These are phyloP conservation scores for Streptanthus diversifolius DNA, from an alignment of 345 rosid genomes.

Conservation along the genomic window DNA sequence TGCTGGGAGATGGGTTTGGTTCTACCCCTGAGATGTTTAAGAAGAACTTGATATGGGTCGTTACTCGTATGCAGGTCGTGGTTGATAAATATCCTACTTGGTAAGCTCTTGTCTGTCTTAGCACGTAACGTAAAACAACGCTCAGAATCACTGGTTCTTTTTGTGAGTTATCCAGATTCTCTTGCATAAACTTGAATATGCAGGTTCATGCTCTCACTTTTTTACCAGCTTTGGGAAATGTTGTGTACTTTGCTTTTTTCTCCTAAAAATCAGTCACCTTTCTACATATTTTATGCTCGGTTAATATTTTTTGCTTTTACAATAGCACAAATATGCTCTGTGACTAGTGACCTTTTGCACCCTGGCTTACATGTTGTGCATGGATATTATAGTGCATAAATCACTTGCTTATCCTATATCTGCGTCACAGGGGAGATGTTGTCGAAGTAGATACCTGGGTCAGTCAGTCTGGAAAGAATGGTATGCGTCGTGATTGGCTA, in stretches of 20 bases:
- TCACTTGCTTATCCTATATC: slow-evolving; percentile 8
- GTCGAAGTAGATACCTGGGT: slow-evolving; percentile 91
- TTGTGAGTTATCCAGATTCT: neutral
- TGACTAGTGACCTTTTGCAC: neutral
- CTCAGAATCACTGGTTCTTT: neutral
- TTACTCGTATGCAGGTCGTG: slow-evolving; percentile 86
- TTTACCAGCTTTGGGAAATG: neutral
- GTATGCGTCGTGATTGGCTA: slow-evolving; percentile 97
- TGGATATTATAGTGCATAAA: neutral
- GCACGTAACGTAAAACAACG: neutral
- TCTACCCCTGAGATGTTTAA: slow-evolving; percentile 94
- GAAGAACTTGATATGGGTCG: slow-evolving; percentile 95
- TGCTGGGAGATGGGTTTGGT: slow-evolving; percentile 94
- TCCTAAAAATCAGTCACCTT: neutral
- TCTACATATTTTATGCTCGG: neutral
- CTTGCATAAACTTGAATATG: neutral
- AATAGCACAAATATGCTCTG: neutral
- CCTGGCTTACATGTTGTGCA: neutral
- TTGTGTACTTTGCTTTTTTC: neutral
- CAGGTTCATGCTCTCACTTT: neutral
- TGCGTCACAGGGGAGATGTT: slow-evolving; percentile 80
- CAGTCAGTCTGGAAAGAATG: slow-evolving; percentile 83
- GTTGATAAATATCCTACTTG: slow-evolving; percentile 93
- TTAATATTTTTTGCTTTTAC: neutral
- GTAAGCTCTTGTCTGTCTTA: slow-evolving; percentile 42